Base-by-base conservation (phyloP, 352 stramenopile species). In the Phytophthora pisi region DNA sequence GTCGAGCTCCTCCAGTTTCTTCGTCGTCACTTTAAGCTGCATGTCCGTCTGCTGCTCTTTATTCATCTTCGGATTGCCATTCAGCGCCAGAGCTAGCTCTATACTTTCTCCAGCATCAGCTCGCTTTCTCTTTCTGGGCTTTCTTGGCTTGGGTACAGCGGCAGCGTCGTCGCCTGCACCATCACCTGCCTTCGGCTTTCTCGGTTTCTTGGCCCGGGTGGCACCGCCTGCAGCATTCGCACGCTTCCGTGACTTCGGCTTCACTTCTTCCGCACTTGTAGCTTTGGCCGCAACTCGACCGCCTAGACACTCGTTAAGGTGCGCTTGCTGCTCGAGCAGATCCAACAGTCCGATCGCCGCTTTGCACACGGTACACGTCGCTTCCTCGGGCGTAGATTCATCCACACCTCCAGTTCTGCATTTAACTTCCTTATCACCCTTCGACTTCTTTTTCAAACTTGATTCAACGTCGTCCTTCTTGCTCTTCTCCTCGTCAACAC, bases 1-100 rank as follows among this genome's bases (percentile, higher is more conserved):
- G 31, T 89, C 78, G 18, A 91, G 47, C 23, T 88, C 55, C 45
- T 66, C 69, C 3, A 91, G 62, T 61, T 91, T 82, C 31, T 76
- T 70, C 11, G 62, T 65, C 16, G 84, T 63, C 8, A 73, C 51
- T 57, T 75, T 71, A 30, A 91, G 64, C 15, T 91, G 58, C 51
- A 76, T 63, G 34, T 85, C 74, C 5, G 79, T 73, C 26, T 86
- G 58, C 38, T 85, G 68, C 23, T 80, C 80, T 49, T 74, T 68
- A 36, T 56, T 65, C 45, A 77, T 60, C 13, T 77, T 70, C 7
- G 79, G 80, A 40, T 70, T 81, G 8, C 72, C 57, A 4, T 70
- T 70, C 42, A 85, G 40, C 23, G 80, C 77, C n/a, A 89, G 50
- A 24, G 74, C 72, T 46, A 88, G 24, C 51, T 82, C 49, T 18